phyloP scores from a whole-genome alignment of 192 early-diverging fungal species.

The Haplosporangium gracile region DNA sequence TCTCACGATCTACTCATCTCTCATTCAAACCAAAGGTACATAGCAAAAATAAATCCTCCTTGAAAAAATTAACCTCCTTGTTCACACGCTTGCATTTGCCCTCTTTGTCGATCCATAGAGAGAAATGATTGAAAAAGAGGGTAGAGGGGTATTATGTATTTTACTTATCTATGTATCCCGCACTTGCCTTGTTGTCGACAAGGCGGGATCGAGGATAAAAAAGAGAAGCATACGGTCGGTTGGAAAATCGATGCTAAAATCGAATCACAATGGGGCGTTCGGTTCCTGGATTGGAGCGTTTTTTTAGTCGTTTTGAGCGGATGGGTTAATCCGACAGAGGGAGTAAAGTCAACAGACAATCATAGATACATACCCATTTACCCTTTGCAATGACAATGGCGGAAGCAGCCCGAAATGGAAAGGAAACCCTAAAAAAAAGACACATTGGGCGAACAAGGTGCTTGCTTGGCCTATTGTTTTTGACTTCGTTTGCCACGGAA shows the following conservation, averaged over 20 bases:
- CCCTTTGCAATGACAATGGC: background rate
- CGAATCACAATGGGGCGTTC: background rate
- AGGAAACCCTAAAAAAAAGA: background rate
- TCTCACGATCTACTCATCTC: background rate
- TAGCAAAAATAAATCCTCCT: background rate
- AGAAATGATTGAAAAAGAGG: no score
- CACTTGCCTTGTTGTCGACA: background rate
- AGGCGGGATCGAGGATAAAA: background rate
- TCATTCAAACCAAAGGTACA: background rate
- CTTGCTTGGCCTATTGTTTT: background rate
- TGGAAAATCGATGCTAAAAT: background rate
- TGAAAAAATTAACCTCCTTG: background rate
- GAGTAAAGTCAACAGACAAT: no score
- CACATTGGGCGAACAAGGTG: background rate
- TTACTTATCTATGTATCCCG: background rate
- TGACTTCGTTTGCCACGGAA: background rate
- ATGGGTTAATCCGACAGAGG: background rate
- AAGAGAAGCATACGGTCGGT: background rate
- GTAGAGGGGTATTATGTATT: background rate
- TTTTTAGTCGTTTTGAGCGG: background rate
- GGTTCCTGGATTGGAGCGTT: background rate
- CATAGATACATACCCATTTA: background rate
- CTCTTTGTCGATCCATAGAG: background rate
- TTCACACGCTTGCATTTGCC: background rate
- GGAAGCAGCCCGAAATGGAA: background rate